phyloP scores from a whole-genome alignment of 192 early-diverging fungal species.

The Backusella liffmaniae region DNA sequence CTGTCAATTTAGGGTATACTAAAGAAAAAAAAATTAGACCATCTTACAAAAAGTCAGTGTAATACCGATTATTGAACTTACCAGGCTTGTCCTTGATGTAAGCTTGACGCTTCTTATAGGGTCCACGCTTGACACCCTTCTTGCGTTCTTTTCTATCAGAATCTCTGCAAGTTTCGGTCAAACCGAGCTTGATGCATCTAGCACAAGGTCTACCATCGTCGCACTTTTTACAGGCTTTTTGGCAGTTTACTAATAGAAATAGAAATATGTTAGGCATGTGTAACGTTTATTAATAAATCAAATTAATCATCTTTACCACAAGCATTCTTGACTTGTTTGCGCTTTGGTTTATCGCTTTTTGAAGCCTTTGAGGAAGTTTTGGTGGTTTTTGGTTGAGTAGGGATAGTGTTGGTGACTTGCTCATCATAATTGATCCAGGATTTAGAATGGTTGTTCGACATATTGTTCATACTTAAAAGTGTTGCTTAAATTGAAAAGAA shows the following conservation, averaged over 20 bases:
- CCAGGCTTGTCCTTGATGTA: slow-evolving; percentile 14
- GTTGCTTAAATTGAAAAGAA: not conserved
- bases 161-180: slow-evolving; percentile 67
- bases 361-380: not conserved
- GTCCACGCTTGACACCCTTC: slow-evolving; percentile 82
- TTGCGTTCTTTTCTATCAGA: slow-evolving; percentile 80
- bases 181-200: slow-evolving; percentile 72
- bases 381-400: not conserved
- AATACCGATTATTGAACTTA: not conserved
- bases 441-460: not conserved
- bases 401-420: not conserved
- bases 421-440: slow-evolving; percentile 11
- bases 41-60: not conserved
- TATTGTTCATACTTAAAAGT: slow-evolving; percentile 7
- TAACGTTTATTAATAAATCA: slow-evolving; percentile 4
- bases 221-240: slow-evolving; percentile 91
- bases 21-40: not conserved
- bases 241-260: slow-evolving; percentile 66
- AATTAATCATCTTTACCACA: slow-evolving; percentile 59
- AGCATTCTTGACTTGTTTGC: slow-evolving; percentile 88
- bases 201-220: slow-evolving; percentile 80
- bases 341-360: slow-evolving; percentile 33
- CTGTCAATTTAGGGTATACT: slow-evolving; percentile 14
- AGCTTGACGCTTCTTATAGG: slow-evolving; percentile 63
- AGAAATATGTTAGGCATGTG: not conserved